Base-by-base conservation (phyloP, 192 early-diverging fungal genomes). In the Entophlyctis luteolus region DNA sequence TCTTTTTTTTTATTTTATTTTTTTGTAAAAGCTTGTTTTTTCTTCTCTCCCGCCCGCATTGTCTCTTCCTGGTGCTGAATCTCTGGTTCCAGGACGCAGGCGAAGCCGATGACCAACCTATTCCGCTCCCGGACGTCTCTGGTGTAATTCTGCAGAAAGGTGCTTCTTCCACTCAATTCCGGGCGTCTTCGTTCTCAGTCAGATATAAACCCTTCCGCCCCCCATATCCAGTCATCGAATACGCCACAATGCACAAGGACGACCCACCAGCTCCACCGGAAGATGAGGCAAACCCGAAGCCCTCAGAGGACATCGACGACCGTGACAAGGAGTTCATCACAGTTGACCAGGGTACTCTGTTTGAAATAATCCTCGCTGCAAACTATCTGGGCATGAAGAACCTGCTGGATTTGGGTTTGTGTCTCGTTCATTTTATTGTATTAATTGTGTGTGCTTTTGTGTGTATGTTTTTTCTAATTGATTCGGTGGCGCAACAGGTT, bases 281-380 rank as follows among this genome's bases (percentile, higher is more conserved):
- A 70, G 84, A 86, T 8, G 88, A 88, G 31, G 79, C 76, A 57
- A 85, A 86, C 45, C 76, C 71, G 45, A 77, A 85, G 73, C 79
- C 85, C 0, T 80, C 87, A 4, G 88, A 85, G 58, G 86, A 90
- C 57, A 92, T 95, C 78, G 90, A 87, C 38, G 93, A 93, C 37
- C 92, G 90, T 86, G 93, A 96, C 74, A 79, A 82, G 37, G 90
- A 96, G 55, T 96, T 93, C 53, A 94, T 89, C 36, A 88, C 87
- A 23, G 86, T 96, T 4, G 94, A 96, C 75, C 94, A 96, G 77
- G 94, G 91, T 25, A 95, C 94, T 1, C 72, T 96, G 48, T 95
- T 89, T 75, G 94, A 96, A 60, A 78, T 96, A 36, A 92, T 96
- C 54, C 71, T 93, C 65, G 89, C 84, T 56, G 80, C 83, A 14